These are phyloP conservation scores for Ambrosiella xylebori DNA, from an alignment of 2,329 filamentous ascomycete genomes.

Conservation along the genomic window DNA sequence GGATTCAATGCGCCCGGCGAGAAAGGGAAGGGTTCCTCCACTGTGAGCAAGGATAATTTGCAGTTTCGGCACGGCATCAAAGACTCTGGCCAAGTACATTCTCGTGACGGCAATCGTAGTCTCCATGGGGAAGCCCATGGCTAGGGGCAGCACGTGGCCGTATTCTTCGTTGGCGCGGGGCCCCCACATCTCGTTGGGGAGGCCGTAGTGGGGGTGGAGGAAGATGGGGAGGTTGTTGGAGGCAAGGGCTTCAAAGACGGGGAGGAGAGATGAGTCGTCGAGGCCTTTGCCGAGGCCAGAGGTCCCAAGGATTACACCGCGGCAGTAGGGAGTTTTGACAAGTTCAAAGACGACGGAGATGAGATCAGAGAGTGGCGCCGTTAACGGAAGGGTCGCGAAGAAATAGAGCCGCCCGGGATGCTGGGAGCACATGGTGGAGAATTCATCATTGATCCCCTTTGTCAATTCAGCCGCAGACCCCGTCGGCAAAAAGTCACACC, in stretches of 20 bases:
- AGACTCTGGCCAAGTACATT: conserved; percentile 76
- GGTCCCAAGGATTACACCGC: conserved; percentile 80
- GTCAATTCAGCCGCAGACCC: conserved; percentile 35
- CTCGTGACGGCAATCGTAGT: conserved; percentile 79
- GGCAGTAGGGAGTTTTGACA: conserved; percentile 44
- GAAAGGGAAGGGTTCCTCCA: conserved; percentile 73
- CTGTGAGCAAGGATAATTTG: conserved; percentile 71
- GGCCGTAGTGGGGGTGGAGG: conserved; percentile 80
- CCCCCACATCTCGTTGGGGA: conserved; percentile 67
- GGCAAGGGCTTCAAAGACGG: conserved; percentile 54
- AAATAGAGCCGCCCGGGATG: conserved; percentile 58
- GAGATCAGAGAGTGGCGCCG: conserved; percentile 44
- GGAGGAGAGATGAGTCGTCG: conserved; percentile 57
- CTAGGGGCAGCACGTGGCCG: conserved; percentile 73
- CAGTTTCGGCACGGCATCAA: conserved; percentile 54
- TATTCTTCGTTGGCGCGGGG: conserved; percentile 50
- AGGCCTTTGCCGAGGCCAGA: conserved; percentile 63
- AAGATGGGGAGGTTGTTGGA: conserved; percentile 52
- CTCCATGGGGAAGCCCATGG: conserved; percentile 78
- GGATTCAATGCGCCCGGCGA: conserved; percentile 76
- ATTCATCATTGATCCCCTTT: conserved; percentile 55
- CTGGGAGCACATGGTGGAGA: conserved; percentile 51
- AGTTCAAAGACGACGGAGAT: conserved; percentile 49
- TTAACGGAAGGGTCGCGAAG: conserved; percentile 68
- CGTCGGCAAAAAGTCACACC: conserved; percentile 66